Conservation (phyloP, 345 rosid genomes). For the Eucalyptus pauciflora region DNA sequence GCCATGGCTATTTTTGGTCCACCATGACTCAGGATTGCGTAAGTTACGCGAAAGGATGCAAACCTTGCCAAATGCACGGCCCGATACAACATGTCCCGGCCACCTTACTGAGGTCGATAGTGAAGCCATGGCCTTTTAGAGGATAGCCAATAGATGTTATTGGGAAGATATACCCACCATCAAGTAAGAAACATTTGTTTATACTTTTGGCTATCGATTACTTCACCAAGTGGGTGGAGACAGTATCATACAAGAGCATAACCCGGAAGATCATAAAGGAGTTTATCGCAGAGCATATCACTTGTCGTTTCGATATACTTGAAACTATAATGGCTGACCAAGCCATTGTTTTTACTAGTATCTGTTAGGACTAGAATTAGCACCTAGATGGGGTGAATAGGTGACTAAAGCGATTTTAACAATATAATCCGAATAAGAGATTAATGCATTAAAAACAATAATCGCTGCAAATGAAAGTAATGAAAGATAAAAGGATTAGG, state of each 20-base stretch:
- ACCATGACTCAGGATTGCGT: background rate
- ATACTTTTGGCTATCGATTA: background rate
- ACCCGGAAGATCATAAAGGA: background rate
- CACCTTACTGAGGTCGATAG: too few relatives aligned
- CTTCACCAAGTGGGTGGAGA: background rate
- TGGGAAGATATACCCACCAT: background rate
- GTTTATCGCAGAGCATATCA: background rate
- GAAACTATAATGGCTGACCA: background rate
- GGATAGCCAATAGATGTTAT: background rate
- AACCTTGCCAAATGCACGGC: accelerated
- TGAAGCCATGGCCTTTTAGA: background rate
- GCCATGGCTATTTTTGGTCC: too few relatives aligned
- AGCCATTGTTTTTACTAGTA: background rate
- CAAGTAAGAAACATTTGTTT: background rate
- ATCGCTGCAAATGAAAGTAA: too few relatives aligned
- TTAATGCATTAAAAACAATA: too few relatives aligned
- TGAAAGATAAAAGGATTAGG: too few relatives aligned
- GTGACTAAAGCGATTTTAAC: too few relatives aligned
- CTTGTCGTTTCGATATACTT: background rate
- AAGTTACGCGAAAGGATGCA: background rate
- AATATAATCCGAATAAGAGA: too few relatives aligned
- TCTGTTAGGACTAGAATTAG: too few relatives aligned
- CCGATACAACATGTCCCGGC: background rate
- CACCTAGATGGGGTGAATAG: too few relatives aligned
- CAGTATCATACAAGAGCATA: background rate